Evolutionary conservation across 78 protist species (phyloP), one percentile per base, ranked within the genome.

Genomic region (Chrysochromulina parva): DNA sequence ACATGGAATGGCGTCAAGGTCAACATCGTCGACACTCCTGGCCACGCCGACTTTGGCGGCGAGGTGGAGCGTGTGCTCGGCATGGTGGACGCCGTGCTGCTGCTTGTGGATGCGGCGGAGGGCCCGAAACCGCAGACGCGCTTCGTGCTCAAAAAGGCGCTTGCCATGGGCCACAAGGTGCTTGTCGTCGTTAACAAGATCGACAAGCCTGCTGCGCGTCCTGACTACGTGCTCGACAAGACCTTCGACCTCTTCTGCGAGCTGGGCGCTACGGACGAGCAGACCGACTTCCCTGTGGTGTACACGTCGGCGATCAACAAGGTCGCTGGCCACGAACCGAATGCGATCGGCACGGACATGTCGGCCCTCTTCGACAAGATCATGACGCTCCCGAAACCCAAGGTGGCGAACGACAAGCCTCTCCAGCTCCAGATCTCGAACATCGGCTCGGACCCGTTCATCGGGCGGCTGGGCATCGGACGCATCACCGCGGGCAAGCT

Each of bases 41-140:
- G 98, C 67, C 98, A 97, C 93, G 97, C 96, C 55, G 98, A 97
- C 91, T 97, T 97, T 53, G 96, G 96, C 59, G 98, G 98, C 84
- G 98, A 97, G 69, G 98, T 59, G 14, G 88, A 74, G 90, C 80
- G 58, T 9, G 47, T n/a, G 17, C 38, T 89, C 81, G 11, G 17
- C 28, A 89, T 89, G 92, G 92, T 89, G 14, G 85, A 73, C 13
- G 76, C 60, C 50, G 92, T 89, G 48, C 87, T 96, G 1, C 95
- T 97, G 14, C 90, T 97, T 54, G 99, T 97, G 47, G 98, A 97
- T 62, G 98, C 98, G 10, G 91, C 96, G 2, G 99, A 97, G 88
- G 99, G 99, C 14, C 88, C 66, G 19, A 87, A 82, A 96, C 93
- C 98, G 1, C 98, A 97, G 78, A 97, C 98, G 20, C 94, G 95